These are phyloP conservation scores for Aspergillus proliferans DNA, from an alignment of 2,329 filamentous ascomycete genomes.

Conservation along the genomic window DNA sequence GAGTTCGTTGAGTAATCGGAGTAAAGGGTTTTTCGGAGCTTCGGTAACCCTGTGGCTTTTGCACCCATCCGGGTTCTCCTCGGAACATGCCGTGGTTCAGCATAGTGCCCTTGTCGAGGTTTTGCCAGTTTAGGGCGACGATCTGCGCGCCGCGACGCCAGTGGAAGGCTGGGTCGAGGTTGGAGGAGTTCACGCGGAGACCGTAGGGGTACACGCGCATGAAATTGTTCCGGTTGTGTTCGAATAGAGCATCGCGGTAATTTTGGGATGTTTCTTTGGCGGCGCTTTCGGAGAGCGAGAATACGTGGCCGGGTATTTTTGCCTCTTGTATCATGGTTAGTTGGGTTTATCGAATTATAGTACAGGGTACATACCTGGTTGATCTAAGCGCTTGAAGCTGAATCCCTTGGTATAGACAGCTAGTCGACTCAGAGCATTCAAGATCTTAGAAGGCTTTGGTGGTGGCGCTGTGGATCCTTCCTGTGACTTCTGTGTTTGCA, in stretches of 20 bases:
- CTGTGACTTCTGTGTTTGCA: conserved; percentile 1
- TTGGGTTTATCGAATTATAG: neutral
- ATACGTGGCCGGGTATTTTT: conserved; percentile 55
- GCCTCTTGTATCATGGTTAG: conserved; percentile 32
- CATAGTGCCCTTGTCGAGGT: conserved; percentile 89
- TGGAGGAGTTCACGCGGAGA: conserved; percentile 74
- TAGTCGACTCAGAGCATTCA: conserved; percentile 63
- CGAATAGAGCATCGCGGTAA: conserved; percentile 59
- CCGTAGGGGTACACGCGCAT: conserved; percentile 88
- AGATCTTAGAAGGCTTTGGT: conserved; percentile 57
- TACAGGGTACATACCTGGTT: conserved; percentile 47
- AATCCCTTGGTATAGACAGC: conserved; percentile 84
- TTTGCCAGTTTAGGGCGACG: conserved; percentile 91
- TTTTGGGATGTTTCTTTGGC: conserved; percentile 58
- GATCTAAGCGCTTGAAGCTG: conserved; percentile 67
- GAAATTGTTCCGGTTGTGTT: conserved; percentile 73
- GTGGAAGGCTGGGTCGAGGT: conserved; percentile 75
- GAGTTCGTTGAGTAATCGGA: conserved; percentile 45
- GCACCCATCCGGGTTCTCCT: conserved; percentile 72
- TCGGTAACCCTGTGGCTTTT: conserved; percentile 74
- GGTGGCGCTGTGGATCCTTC: conserved; percentile 23
- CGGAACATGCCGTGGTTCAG: conserved; percentile 89
- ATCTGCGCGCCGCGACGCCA: conserved; percentile 89
- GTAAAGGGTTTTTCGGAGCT: conserved; percentile 21
- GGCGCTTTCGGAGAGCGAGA: conserved; percentile 57